phyloP scores from a whole-genome alignment of 305 asterid genomes.

The Fraxinus albicans region DNA sequence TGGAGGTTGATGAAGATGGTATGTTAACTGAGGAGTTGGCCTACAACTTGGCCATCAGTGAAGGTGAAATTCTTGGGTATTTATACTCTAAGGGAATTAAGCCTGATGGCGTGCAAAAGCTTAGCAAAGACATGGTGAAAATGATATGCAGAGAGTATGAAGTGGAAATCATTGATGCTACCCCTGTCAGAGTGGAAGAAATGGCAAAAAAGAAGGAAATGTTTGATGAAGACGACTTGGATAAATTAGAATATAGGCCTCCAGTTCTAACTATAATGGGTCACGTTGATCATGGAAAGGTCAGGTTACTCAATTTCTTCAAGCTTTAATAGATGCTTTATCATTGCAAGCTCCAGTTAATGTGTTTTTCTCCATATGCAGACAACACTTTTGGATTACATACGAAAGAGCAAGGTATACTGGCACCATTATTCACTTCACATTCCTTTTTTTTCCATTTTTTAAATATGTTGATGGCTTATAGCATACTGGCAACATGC shows the following conservation, averaged over 20 bases:
- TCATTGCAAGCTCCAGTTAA: conserved; percentile 37
- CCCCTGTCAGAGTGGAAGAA: conserved; percentile 63
- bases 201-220: conserved; percentile 94
- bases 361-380: conserved; percentile 44
- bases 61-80: conserved; percentile 86
- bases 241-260: conserved; percentile 81
- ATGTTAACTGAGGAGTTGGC: conserved; percentile 92
- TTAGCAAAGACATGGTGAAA: conserved; percentile 95
- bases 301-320: conserved; percentile 32
- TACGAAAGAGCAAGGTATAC: conserved; percentile 89
- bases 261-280: conserved; percentile 99
- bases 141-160: conserved; percentile 87
- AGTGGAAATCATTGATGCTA: conserved; percentile 92
- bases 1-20: conserved; percentile 94
- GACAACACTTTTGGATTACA: conserved; percentile 98
- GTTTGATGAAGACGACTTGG: conserved; percentile 85
- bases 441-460: background rate
- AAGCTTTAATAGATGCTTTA: conserved; percentile 13
- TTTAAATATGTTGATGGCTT: conserved; percentile 14
- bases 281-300: conserved; percentile 99
- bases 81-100: conserved; percentile 83
- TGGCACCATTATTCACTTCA: background rate
- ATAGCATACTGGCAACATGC: background rate
- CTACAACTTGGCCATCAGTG: conserved; percentile 71
- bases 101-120: conserved; percentile 92